Base-by-base conservation (phyloP, 1,284 basidiomycete genomes). In the Fistulinella cinereoalba region DNA sequence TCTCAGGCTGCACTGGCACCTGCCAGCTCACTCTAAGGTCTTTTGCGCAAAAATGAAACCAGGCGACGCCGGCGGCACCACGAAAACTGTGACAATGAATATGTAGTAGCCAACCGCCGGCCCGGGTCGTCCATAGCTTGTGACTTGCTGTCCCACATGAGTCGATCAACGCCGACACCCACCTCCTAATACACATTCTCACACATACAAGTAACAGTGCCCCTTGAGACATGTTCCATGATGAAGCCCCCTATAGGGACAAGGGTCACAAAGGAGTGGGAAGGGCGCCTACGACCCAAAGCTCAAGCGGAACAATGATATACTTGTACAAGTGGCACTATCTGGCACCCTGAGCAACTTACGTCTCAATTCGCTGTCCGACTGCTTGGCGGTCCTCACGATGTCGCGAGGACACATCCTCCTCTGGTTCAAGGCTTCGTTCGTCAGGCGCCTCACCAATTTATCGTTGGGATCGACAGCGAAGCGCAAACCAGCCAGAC, bases 401-500 rank as follows among this genome's bases (percentile, higher is more conserved):
- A 48, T 44, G 47, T 16, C 38, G 4, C 25, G 27, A 11, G 38
- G 7, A 21, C 19, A 28, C 3, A 12, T 37, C 6, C 22, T 33
- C 22, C 29, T 38, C 18, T 23, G 24, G 24, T 6, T 41, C 33
- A 51, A 36, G 39, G 15, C n/a, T 2, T 32, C 18, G 19, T 23
- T 19, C 22, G 12, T 28, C 3, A 32, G 25, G 11, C 4, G 31
- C 18, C 18, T 43, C 2, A 6, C 50, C 34, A 49, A 41, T 16
- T 12, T 31, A 19, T 37, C 12, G 1, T 41, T 43, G 21, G 21
- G n/a, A 23, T 22, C 15, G 13, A 52, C 15, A 15, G 41, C 46
- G 18, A 53, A 52, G 34, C 25, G 16, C 8, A 33, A n/a, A n/a
- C 18, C 31, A 7, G n/a, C n/a, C n/a, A 40, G 24, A 21, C 16